These are phyloP conservation scores for Asterionellopsis glacialis DNA, from an alignment of 108 stramenopile genomes.

Conservation along the genomic window DNA sequence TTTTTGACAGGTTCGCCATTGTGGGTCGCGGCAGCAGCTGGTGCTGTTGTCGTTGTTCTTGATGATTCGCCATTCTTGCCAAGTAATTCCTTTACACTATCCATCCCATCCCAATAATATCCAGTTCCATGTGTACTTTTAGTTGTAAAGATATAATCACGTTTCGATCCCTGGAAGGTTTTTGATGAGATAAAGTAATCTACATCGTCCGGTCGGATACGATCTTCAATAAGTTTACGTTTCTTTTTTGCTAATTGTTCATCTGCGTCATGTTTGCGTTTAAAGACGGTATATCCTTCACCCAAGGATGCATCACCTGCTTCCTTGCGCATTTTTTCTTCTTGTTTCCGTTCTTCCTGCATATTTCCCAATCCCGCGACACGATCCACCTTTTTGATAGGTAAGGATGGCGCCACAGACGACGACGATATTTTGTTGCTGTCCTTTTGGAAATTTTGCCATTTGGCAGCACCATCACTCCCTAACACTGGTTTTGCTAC, in stretches of 20 bases:
- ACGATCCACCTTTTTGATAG: conserved; percentile 64
- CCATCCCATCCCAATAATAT: conserved; percentile 89
- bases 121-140: conserved; percentile 58
- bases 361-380: conserved; percentile 56
- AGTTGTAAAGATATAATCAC: conserved; percentile 84
- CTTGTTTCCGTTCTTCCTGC: conserved; percentile 63
- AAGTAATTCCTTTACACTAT: conserved; percentile 43
- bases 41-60: background rate
- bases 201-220: conserved; percentile 58
- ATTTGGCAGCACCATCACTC: conserved; percentile 71
- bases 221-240: conserved; percentile 40
- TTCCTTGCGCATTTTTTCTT: conserved; percentile 51
- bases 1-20: conserved; percentile 1
- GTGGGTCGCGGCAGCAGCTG: no score
- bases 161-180: conserved; percentile 69
- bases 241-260: conserved; percentile 36
- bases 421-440: background rate
- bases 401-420: conserved; percentile 57
- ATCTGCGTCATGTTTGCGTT: conserved; percentile 46
- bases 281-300: conserved; percentile 63
- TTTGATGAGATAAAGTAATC: conserved; percentile 55
- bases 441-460: conserved; percentile 69
- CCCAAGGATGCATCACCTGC: conserved; percentile 45
- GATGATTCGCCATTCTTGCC: conserved; percentile 21
- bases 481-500: conserved; percentile 79